Evolutionary conservation across 805 yeast species (phyloP), one percentile per base, ranked within the genome.

Genomic region (Hanseniaspora lindneri): DNA sequence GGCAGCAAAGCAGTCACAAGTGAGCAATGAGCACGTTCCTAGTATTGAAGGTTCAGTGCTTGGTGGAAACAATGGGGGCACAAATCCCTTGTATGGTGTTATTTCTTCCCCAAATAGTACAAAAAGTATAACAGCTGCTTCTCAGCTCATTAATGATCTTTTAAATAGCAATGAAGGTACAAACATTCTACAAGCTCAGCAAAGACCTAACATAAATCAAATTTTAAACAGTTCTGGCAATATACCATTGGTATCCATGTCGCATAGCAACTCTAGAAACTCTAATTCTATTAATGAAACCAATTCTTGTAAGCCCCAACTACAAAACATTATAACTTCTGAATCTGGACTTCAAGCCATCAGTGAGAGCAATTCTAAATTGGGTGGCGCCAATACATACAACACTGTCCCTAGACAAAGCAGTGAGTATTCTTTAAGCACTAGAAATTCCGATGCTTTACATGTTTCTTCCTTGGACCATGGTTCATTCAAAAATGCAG

Each of bases 51-150:
- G 37, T 7, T 33, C 20, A 16, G 13, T 6, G 7, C 37, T 17
- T 17, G 8, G 5, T 8, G 67, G 61, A 11, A 60, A 56, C 21
- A 67, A 63, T 53, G n/a, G 58, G 52, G 62, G 55, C 46, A 40
- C 11, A 13, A 30, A 32, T 16, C 44, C 39, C 3, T 28, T 39
- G n/a, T 36, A 46, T 17, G 48, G 36, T n/a, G 48, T 44, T n/a
- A 44, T 44, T 19, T 44, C 48, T 10, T 44, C 48, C 11, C 48
- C 48, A 5, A 44, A 44, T 9, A 44, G 48, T 21, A 44, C 48
- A 2, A 27, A 44, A 23, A 44, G 48, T 21, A 44, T 44, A n/a
- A 44, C 48, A n/a, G 41, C 39, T 19, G 48, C 48, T 34, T 44
- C 48, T 1, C 41, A 44, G 9, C 25, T 44, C 3, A 44, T 44